Conservation (phyloP, 129 eudicot genomes). For the Lactuca saligna region DNA sequence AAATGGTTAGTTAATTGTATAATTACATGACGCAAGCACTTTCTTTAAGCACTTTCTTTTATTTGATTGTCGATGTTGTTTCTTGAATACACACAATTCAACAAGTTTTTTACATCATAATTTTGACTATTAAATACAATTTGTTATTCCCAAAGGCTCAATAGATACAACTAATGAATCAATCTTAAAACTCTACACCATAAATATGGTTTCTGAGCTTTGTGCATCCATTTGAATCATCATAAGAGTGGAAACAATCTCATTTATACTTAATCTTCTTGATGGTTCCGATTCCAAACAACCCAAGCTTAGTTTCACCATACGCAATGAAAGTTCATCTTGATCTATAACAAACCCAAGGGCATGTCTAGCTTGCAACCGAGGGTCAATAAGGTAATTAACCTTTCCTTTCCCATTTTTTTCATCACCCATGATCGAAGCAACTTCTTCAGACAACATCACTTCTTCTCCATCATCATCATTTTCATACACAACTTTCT, state of each 20-base stretch:
- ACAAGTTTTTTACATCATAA: not conserved
- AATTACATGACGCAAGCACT: no score
- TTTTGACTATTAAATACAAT: conserved; percentile 14
- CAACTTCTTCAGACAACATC: conserved; percentile 43
- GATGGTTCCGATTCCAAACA: conserved; percentile 58
- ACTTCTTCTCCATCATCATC: conserved; percentile 54
- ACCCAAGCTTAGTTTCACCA: conserved; percentile 47
- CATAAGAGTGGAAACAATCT: conserved; percentile 55
- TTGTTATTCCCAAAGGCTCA: not conserved
- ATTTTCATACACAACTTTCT: conserved; percentile 36
- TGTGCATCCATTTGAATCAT: conserved; percentile 64
- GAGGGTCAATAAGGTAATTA: conserved; percentile 45
- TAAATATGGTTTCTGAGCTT: conserved; percentile 27
- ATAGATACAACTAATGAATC: conserved; percentile 7
- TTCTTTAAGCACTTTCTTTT: no score
- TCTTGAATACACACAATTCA: not conserved
- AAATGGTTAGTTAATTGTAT: no score
- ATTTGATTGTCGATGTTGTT: not conserved
- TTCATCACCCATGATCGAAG: conserved; percentile 35
- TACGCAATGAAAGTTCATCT: conserved; percentile 42
- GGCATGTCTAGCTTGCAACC: conserved; percentile 49
- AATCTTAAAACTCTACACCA: not conserved
- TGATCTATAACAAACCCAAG: conserved; percentile 59
- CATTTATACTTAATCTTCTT: conserved; percentile 46
- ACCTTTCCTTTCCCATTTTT: conserved; percentile 27